A percentile compares a stretch with the other conserved stretches of the same genome.
phyloP scores from a whole-genome alignment of 192 early-diverging fungal genomes.

The Phycomyces nitens region DNA sequence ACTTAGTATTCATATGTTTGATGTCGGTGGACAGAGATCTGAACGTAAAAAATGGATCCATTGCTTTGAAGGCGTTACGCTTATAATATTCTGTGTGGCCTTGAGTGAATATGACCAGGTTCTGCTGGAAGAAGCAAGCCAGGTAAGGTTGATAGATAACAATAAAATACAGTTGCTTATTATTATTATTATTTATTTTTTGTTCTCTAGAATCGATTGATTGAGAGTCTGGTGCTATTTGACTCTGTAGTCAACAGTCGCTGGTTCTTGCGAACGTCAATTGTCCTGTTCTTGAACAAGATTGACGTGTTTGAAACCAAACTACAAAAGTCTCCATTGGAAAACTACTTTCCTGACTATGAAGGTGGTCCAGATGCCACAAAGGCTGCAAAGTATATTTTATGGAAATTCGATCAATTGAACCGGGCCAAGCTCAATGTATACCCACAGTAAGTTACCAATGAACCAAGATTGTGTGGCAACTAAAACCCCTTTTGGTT shows the following conservation, averaged over 20 bases:
- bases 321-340: slow-evolving; percentile 69
- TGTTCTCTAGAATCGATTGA: slow-evolving; percentile 78
- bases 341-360: slow-evolving; percentile 88
- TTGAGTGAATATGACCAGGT: slow-evolving; percentile 93
- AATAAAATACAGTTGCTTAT: background rate
- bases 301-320: slow-evolving; percentile 86
- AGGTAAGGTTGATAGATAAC: slow-evolving; percentile 35
- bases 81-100: slow-evolving; percentile 93
- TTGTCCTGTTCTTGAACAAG: slow-evolving; percentile 94
- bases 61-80: slow-evolving; percentile 81
- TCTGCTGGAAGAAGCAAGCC: slow-evolving; percentile 76
- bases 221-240: slow-evolving; percentile 86
- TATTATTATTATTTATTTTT: background rate
- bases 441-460: slow-evolving; percentile 79
- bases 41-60: slow-evolving; percentile 88
- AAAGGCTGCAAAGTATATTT: slow-evolving; percentile 83
- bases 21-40: slow-evolving; percentile 82
- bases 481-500: background rate
- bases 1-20: slow-evolving; percentile 64
- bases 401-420: slow-evolving; percentile 84
- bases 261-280: slow-evolving; percentile 89
- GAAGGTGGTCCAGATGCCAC: slow-evolving; percentile 68
- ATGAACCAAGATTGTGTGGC: no score
- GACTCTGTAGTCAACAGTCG: slow-evolving; percentile 90
- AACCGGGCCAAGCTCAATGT: slow-evolving; percentile 80